Conservation (phyloP, 202 grass and related monocot species). For the Brachypodium distachyon region DNA sequence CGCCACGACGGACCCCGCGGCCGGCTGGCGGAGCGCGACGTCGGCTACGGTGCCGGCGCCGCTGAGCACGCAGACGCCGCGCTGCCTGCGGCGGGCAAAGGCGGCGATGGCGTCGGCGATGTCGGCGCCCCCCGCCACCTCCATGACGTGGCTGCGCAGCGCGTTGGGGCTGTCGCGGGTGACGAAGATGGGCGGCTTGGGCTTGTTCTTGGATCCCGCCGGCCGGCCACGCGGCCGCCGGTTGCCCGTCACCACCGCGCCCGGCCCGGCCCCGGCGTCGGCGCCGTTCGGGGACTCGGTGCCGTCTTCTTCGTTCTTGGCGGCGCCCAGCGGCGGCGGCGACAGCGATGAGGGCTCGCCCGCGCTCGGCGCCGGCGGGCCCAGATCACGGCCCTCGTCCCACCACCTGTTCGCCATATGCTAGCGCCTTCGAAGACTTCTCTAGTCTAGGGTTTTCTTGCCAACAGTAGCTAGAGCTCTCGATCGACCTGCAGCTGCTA, state of each 20-base stretch:
- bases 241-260: slow-evolving; percentile 46
- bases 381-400: slow-evolving; percentile 49
- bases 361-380: too few species aligned
- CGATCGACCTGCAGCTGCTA: background rate
- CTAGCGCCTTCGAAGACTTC: too few species aligned
- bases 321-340: too few species aligned
- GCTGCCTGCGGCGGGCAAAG: slow-evolving; percentile 58
- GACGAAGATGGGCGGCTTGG: slow-evolving; percentile 71
- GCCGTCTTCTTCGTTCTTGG: too few species aligned
- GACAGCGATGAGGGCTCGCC: too few species aligned
- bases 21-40: slow-evolving; percentile 57
- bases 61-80: slow-evolving; percentile 77
- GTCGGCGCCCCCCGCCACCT: slow-evolving; percentile 65
- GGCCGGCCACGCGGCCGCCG: slow-evolving; percentile 50
- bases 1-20: slow-evolving; percentile 42
- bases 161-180: slow-evolving; percentile 79
- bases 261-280: slow-evolving; percentile 18
- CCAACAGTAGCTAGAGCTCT: background rate
- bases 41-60: slow-evolving; percentile 51
- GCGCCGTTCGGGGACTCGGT: slow-evolving; percentile 15
- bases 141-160: slow-evolving; percentile 74
- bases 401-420: slow-evolving; percentile 73
- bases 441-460: slow-evolving; percentile 25
- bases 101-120: slow-evolving; percentile 66
- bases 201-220: too few species aligned